These are phyloP conservation scores for Candida ficus DNA, from an alignment of 805 yeast species.

Conservation along the genomic window DNA sequence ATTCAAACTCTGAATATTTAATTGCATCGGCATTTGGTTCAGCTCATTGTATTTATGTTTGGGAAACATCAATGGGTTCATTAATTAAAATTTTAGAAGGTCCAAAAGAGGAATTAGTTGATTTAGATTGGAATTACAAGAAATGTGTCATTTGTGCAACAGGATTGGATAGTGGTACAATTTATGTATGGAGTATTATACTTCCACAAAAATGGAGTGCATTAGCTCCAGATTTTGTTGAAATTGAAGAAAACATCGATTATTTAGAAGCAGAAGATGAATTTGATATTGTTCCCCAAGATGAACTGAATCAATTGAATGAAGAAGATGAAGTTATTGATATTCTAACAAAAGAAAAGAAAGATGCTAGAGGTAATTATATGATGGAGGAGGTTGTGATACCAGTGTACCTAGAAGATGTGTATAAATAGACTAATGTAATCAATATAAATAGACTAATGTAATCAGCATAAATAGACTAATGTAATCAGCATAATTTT, in stretches of 20 bases:
- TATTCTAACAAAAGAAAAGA: slow-evolving; percentile 54
- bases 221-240: slow-evolving; percentile 92
- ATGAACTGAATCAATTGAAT: slow-evolving; percentile 52
- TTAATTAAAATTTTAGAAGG: slow-evolving; percentile 86
- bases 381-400: slow-evolving; percentile 54
- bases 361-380: slow-evolving; percentile 71
- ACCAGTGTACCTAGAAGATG: slow-evolving; percentile 37
- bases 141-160: slow-evolving; percentile 74
- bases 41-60: slow-evolving; percentile 82
- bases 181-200: slow-evolving; percentile 76
- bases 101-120: slow-evolving; percentile 80
- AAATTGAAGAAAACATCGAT: slow-evolving; percentile 85
- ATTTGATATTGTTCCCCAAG: slow-evolving; percentile 75
- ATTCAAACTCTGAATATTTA: slow-evolving; percentile 73
- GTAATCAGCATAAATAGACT: too few species aligned
- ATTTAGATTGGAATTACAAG: slow-evolving; percentile 80
- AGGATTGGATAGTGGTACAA: slow-evolving; percentile 79
- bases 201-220: slow-evolving; percentile 96
- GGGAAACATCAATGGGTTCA: slow-evolving; percentile 92
- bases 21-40: slow-evolving; percentile 86
- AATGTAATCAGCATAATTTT: too few species aligned
- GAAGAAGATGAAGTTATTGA: slow-evolving; percentile 67
- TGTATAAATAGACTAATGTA: not conserved
- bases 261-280: slow-evolving; percentile 89
- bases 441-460: not conserved